Base-by-base conservation (phyloP, 352 stramenopile genomes). In the Hyaloperonospora arabidopsidis region DNA sequence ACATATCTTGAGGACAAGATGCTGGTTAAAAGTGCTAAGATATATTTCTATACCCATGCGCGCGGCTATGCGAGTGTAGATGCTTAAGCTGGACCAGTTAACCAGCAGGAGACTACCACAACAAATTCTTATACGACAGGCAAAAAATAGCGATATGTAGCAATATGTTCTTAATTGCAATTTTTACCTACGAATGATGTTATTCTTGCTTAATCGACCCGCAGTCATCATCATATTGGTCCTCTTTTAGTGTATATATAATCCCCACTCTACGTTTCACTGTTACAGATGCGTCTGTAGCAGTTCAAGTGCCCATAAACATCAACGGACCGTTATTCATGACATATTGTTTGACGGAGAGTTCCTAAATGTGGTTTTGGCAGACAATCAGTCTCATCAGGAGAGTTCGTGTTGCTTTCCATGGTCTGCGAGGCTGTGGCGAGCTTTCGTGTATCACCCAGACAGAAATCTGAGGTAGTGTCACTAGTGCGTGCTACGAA, bases 1-100 rank as follows among this genome's bases (percentile, higher is more conserved):
- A 97, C 86, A 5, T 91, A 87, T 17, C 97, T 97, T 51, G 89
- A 97, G 75, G 91, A 97, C 70, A 94, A 97, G 66, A 72, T 97
- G 17, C 91, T 97, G 63, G 67, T 86, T 34, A 76, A n/a, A 87
- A 48, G 92, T 97, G 2, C 86, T 86, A 0, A 79, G 79, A 19
- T 76, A 82, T 15, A 97, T 97, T 32, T 68, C 80, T 0, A 86
- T 86, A 46, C 61, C 97, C 3, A 86, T 87, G 59, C 67, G 64
- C 12, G 89, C 85, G 0, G 85, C 86, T 22, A 96, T 97, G 59
- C 89, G 93, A 39, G 70, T 97, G 18, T 97, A 88, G 87, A 93
- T 97, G 67, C 80, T 97, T 15, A 97, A n/a, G n/a, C n/a, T n/a
- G n/a, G n/a, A n/a, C n/a, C 92, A 7, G 90, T 89, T 28, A 91